Conservation (phyloP, 75 land plant genomes). For the Gnetum montanum region DNA sequence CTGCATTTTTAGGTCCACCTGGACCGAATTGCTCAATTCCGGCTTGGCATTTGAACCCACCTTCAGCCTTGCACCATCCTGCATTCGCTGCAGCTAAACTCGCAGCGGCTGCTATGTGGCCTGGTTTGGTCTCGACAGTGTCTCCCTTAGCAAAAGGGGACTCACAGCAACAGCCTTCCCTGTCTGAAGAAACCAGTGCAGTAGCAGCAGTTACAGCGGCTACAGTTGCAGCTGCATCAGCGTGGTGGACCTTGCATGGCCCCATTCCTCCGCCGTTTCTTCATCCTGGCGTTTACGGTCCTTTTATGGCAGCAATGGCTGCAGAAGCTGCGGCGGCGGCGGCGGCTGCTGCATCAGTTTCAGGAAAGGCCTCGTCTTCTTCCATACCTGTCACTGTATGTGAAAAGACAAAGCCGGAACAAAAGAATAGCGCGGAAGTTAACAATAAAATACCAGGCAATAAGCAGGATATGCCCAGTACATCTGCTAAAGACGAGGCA, state of each 20-base stretch:
- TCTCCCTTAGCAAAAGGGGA: slow-evolving; percentile 14
- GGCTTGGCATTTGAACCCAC: slow-evolving; percentile 44
- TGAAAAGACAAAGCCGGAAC: slow-evolving; percentile 1
- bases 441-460: background rate
- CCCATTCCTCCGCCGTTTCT: slow-evolving; percentile 43
- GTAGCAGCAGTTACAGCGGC: slow-evolving; percentile 71
- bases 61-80: slow-evolving; percentile 48
- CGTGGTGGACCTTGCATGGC: slow-evolving; percentile 94
- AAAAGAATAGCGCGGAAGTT: background rate
- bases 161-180: background rate
- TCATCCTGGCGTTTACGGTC: slow-evolving; percentile 30
- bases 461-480: background rate
- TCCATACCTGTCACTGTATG: background rate
- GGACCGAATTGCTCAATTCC: slow-evolving; percentile 22
- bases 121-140: slow-evolving; percentile 25
- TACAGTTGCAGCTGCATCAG: slow-evolving; percentile 93
- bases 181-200: slow-evolving; percentile 16
- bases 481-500: background rate
- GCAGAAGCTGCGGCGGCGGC: slow-evolving; percentile 5
- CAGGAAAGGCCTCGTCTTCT: slow-evolving; percentile 2
- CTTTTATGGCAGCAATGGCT: slow-evolving; percentile 15
- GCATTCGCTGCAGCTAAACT: slow-evolving; percentile 57
- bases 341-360: slow-evolving; percentile 6
- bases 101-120: slow-evolving; percentile 54
- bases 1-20: slow-evolving; percentile 20